A percentile compares a stretch with the other conserved stretches of the same genome.
phyloP scores from a whole-genome alignment of 2,329 filamentous ascomycete species.

The Daldinia sp. region DNA sequence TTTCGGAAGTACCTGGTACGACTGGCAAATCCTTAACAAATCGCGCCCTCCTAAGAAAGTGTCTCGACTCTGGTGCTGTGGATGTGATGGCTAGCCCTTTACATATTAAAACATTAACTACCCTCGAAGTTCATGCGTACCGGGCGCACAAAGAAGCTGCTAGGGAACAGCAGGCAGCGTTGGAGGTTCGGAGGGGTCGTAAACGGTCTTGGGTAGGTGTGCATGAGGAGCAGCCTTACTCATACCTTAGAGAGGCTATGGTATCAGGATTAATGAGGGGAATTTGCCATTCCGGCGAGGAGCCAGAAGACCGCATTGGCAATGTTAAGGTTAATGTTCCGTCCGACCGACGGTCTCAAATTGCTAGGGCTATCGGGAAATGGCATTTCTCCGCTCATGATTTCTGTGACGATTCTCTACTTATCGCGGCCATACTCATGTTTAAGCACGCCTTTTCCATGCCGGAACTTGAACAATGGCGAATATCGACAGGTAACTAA shows the following conservation, averaged over 20 bases:
- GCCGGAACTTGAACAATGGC: conserved; percentile 84
- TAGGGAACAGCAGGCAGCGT: conserved; percentile 77
- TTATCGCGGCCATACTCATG: conserved; percentile 88
- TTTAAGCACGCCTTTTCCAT: conserved; percentile 87
- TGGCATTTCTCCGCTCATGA: conserved; percentile 94
- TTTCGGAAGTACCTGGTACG: conserved; percentile 42
- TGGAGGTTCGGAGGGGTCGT: conserved; percentile 78
- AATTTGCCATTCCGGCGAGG: conserved; percentile 79
- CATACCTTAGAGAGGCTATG: conserved; percentile 92
- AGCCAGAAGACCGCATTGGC: conserved; percentile 71
- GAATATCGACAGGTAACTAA: conserved; percentile 78
- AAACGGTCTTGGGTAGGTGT: conserved; percentile 94
- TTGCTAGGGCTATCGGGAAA: conserved; percentile 77
- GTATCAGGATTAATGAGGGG: conserved; percentile 90
- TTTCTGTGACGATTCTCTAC: conserved; percentile 89
- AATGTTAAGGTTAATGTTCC: conserved; percentile 76
- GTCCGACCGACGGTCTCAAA: conserved; percentile 71
- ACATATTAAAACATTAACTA: conserved; percentile 77
- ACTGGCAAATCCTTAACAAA: conserved; percentile 56
- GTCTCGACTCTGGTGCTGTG: conserved; percentile 85
- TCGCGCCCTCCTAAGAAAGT: conserved; percentile 70
- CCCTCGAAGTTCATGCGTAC: conserved; percentile 85
- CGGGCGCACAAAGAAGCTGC: conserved; percentile 81
- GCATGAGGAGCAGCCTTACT: conserved; percentile 85
- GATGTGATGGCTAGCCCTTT: conserved; percentile 88